phyloP scores from a whole-genome alignment of 2,329 filamentous ascomycete genomes.

The Exophiala alcalophila region DNA sequence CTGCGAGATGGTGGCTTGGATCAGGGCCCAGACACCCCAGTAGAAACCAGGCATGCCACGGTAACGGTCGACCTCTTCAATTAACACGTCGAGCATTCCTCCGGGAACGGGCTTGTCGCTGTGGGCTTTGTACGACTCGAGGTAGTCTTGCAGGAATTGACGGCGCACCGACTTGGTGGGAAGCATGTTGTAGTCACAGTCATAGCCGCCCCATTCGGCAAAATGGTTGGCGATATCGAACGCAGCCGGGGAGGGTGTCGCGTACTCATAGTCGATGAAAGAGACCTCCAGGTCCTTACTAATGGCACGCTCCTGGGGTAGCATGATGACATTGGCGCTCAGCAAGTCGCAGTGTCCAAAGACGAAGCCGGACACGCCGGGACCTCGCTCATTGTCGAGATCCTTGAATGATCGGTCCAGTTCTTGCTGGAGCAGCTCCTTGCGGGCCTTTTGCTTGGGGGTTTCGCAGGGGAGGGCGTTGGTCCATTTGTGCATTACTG shows the following conservation, averaged over 20 bases:
- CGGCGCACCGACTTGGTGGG: slow-evolving; percentile 74
- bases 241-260: slow-evolving; percentile 85
- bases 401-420: slow-evolving; percentile 66
- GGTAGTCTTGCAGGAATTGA: slow-evolving; percentile 80
- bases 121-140: slow-evolving; percentile 66
- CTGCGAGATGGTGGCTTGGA: slow-evolving; percentile 88
- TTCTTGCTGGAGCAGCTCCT: slow-evolving; percentile 69
- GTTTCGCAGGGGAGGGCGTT: slow-evolving; percentile 73
- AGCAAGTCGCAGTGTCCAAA: slow-evolving; percentile 62
- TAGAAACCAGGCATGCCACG: slow-evolving; percentile 86
- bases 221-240: slow-evolving; percentile 99
- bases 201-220: slow-evolving; percentile 95
- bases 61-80: slow-evolving; percentile 79
- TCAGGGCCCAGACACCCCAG: slow-evolving; percentile 89
- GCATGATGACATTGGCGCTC: slow-evolving; percentile 92
- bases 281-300: slow-evolving; percentile 52
- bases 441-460: slow-evolving; percentile 64
- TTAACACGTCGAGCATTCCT: slow-evolving; percentile 62
- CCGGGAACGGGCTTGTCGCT: slow-evolving; percentile 41
- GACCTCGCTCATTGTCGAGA: slow-evolving; percentile 71
- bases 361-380: slow-evolving; percentile 69
- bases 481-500: slow-evolving; percentile 95
- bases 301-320: slow-evolving; percentile 45
- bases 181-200: slow-evolving; percentile 82
- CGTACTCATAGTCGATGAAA: slow-evolving; percentile 99